Conservation (phyloP, 345 rosid species). For the Brassica incana region DNA sequence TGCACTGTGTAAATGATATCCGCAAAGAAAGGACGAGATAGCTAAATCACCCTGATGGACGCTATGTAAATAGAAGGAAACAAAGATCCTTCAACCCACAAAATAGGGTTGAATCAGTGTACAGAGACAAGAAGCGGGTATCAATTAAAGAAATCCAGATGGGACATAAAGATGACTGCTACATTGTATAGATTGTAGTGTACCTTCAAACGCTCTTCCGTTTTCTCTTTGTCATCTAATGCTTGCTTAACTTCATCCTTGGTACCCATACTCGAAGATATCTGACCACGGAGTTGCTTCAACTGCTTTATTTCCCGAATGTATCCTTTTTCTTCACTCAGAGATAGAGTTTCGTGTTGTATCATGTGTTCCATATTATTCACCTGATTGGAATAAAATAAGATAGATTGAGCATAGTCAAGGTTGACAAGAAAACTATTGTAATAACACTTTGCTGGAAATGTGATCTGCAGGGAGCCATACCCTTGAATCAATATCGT, state of each 20-base stretch:
- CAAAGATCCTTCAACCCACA: conserved; percentile 6
- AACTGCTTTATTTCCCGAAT: conserved; percentile 71
- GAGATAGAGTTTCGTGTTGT: conserved; percentile 65
- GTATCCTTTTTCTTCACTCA: conserved; percentile 73
- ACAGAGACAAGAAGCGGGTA: background rate
- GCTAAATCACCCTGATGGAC: background rate
- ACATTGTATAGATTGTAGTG: conserved; percentile 1
- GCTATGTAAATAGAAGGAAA: conserved; percentile 9
- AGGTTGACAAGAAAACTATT: conserved; percentile 2
- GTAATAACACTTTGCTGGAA: conserved; percentile 12
- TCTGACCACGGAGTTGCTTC: conserved; percentile 60
- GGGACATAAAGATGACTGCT: background rate
- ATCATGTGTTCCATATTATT: conserved; percentile 64
- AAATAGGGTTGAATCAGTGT: conserved; percentile 12
- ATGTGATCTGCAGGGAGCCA: conserved; percentile 17
- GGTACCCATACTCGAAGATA: conserved; percentile 54
- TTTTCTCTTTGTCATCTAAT: conserved; percentile 59
- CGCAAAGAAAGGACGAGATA: conserved; percentile 3
- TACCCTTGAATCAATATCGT: conserved; percentile 68
- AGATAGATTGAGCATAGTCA: conserved; percentile 26
- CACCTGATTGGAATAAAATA: conserved; percentile 49
- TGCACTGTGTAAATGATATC: conserved; percentile 7
- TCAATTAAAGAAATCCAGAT: conserved; percentile 22
- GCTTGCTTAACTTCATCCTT: conserved; percentile 64
- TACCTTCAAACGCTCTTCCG: conserved; percentile 77